Evolutionary conservation across 768 basidiomycete genomes (phyloP).

Genomic region (Tulasnella sp.): DNA sequence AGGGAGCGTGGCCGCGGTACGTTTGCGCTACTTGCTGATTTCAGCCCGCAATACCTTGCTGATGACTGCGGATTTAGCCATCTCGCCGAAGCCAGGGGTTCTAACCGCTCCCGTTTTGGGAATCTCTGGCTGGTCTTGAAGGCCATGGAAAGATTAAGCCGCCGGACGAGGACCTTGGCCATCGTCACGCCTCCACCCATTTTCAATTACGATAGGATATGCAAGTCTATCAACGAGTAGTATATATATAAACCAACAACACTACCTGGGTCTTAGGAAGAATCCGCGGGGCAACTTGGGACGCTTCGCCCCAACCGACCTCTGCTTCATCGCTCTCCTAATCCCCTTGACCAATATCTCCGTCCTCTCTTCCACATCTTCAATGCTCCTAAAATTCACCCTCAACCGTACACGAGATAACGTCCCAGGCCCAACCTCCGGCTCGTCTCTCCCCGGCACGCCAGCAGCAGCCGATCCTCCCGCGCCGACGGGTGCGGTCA

Average conservation of each 20-base stretch:
- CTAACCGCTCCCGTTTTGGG: no score
- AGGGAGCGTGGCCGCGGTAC: no score
- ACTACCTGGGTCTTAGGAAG: neutral
- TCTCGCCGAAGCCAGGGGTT: no score
- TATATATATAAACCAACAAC: neutral
- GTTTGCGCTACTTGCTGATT: no score
- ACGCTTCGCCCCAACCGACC: neutral
- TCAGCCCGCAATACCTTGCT: no score
- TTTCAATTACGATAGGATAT: neutral
- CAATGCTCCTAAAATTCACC: conserved; percentile 8
- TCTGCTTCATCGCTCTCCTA: neutral
- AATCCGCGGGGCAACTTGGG: neutral
- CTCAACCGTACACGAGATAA: neutral
- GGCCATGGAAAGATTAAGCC: no score
- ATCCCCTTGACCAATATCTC: conserved; percentile 13
- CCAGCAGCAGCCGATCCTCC: no score
- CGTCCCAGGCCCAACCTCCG: neutral
- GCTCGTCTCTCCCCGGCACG: neutral
- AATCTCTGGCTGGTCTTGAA: no score
- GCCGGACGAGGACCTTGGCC: no score
- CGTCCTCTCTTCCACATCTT: conserved; percentile 6
- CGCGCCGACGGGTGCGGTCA: no score
- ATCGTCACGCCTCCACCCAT: neutral
- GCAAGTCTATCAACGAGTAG: neutral
- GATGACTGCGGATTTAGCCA: no score